These are phyloP conservation scores for Ogataea wickerhamii DNA, from an alignment of 805 yeast genomes.

Conservation along the genomic window DNA sequence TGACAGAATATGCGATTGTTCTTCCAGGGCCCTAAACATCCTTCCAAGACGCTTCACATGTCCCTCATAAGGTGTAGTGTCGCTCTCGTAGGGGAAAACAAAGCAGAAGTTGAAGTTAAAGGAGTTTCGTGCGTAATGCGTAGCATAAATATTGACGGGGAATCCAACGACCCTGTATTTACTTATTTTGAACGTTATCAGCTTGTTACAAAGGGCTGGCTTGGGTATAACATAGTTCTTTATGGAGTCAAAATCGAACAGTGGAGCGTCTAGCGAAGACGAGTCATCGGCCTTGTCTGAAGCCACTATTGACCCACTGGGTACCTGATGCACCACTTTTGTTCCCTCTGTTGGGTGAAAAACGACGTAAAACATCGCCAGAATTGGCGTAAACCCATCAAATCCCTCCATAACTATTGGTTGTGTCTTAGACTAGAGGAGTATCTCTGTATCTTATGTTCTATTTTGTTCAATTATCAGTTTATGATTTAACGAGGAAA, in stretches of 20 bases:
- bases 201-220: slow-evolving; percentile 80
- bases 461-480: too few relatives aligned
- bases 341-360: slow-evolving; percentile 97
- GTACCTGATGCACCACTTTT: slow-evolving; percentile 86
- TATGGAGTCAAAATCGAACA: slow-evolving; percentile 78
- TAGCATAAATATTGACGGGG: slow-evolving; percentile 78
- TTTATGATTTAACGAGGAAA: too few relatives aligned
- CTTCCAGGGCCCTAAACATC: slow-evolving; percentile 87
- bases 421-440: too few relatives aligned
- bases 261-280: slow-evolving; percentile 35
- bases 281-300: slow-evolving; percentile 33
- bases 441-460: too few relatives aligned
- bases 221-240: slow-evolving; percentile 93
- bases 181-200: slow-evolving; percentile 69
- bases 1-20: slow-evolving; percentile 77
- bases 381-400: slow-evolving; percentile 80
- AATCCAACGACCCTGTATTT: slow-evolving; percentile 75
- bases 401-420: slow-evolving; percentile 21
- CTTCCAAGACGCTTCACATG: slow-evolving; percentile 79
- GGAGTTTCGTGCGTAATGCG: slow-evolving; percentile 81
- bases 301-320: slow-evolving; percentile 62
- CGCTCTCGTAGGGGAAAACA: slow-evolving; percentile 79
- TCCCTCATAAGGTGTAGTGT: slow-evolving; percentile 81
- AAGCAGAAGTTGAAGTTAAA: slow-evolving; percentile 92
- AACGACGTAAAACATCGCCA: slow-evolving; percentile 82